These are phyloP conservation scores for Pneumocystis murina DNA, from an alignment of 1,139 yeast genomes.

Conservation along the genomic window DNA sequence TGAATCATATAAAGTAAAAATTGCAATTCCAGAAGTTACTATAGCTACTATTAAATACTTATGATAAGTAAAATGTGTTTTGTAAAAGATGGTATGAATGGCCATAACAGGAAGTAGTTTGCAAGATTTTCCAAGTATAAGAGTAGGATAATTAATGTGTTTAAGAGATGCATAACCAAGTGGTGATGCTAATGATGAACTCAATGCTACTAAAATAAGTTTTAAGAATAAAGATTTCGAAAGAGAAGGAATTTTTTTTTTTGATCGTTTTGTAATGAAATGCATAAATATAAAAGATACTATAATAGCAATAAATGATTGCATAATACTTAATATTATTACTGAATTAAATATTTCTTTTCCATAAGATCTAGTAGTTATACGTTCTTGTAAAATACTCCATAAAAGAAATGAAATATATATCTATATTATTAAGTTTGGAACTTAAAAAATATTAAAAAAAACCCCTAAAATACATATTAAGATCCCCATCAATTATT, in stretches of 20 bases:
- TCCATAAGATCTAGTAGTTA: constrained; percentile 67
- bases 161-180: constrained; percentile 57
- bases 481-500: background rate
- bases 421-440: background rate
- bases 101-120: constrained; percentile 84
- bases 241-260: constrained; percentile 18
- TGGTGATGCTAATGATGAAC: constrained; percentile 74
- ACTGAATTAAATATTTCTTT: constrained; percentile 16
- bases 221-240: constrained; percentile 25
- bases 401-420: constrained; percentile 27
- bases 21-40: constrained; percentile 67
- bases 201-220: constrained; percentile 50
- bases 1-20: constrained; percentile 47
- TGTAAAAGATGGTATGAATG: constrained; percentile 60
- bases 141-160: constrained; percentile 76
- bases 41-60: constrained; percentile 62
- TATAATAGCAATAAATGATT: constrained; percentile 23
- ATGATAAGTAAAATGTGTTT: constrained; percentile 54
- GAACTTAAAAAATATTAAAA: background rate
- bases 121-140: constrained; percentile 79
- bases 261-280: constrained; percentile 43
- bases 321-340: background rate
- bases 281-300: constrained; percentile 57
- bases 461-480: background rate
- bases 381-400: constrained; percentile 83